Evolutionary conservation across 306 rosid species (phyloP), one percentile per base, ranked within the genome.

Genomic region (Ormosia emarginata): DNA sequence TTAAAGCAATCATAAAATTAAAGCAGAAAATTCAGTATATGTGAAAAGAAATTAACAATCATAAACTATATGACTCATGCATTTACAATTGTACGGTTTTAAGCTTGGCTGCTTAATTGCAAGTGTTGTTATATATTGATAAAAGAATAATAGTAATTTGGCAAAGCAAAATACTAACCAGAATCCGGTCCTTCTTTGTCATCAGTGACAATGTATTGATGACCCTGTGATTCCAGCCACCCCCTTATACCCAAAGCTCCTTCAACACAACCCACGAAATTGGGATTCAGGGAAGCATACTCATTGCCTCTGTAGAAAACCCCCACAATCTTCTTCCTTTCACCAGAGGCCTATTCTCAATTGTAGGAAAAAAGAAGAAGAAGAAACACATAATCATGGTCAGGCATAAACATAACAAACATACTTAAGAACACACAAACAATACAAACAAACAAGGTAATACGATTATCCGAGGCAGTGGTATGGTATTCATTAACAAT

Each of bases 151-250:
- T 17, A 3, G 2, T 8, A 63, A 29, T 77, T 65, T 52, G 64
- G 46, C 33, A 50, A 71, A 67, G 46, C 33, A 50, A 71, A 67
- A 57, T 5, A 84, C 89, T 62, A 67, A 95, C 99, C 99, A 80
- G 79, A 92, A 86, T 88, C 56, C 0, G 89, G 92, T 76, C 99
- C 99, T 37, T 93, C 99, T 85, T 93, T 93, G 85, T 95, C 99
- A 81, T 93, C 99, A 3, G 99, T 95, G 81, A 95, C 99, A 17
- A 95, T 86, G 82, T 93, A 95, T 57, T 88, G 83, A 84, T 95
- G 99, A 36, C 99, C 98, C 55, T 90, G 93, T 13, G 98, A 95
- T 88, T 93, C 98, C 8, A 95, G 86, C 99, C 99, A 95, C 58
- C 92, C 97, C 8, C 90, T 90, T 3, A 95, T 93, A 33, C 98